Percentiles rank a stretch among this genome's conserved stretches.
phyloP scores from a whole-genome alignment of 148 eudicot genomes.

The Dysphania ambrosioides region DNA sequence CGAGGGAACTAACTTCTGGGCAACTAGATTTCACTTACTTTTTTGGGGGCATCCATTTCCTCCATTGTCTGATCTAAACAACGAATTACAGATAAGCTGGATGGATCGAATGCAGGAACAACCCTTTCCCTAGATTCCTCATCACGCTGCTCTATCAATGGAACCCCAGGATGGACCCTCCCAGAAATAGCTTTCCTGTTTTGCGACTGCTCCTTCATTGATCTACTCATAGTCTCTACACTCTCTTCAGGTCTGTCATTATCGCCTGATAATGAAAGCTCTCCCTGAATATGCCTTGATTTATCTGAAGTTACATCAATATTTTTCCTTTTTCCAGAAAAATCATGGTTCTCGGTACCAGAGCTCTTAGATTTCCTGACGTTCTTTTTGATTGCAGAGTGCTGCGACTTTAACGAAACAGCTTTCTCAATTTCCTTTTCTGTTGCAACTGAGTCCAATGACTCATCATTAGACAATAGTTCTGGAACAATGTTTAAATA shows the following conservation, averaged over 20 bases:
- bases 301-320: too few species aligned
- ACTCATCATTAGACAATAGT: not conserved
- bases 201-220: not conserved
- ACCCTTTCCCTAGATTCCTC: constrained; percentile 4
- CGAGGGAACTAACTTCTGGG: constrained; percentile 1
- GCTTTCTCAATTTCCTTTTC: constrained; percentile 13
- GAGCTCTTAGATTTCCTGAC: constrained; percentile 37
- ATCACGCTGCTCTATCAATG: not conserved
- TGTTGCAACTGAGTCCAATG: not conserved
- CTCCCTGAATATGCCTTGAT: too few species aligned
- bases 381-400: constrained; percentile 31
- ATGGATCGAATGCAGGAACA: constrained; percentile 12
- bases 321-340: too few species aligned
- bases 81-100: constrained; percentile 19
- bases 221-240: constrained; percentile 4
- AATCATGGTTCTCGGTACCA: constrained; percentile 20
- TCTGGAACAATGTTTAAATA: not conserved
- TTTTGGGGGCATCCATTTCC: constrained; percentile 22
- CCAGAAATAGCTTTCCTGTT: not conserved
- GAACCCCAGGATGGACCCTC: constrained; percentile 2
- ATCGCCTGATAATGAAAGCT: too few species aligned
- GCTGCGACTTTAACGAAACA: not conserved
- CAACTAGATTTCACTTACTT: constrained; percentile 18
- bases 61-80: constrained; percentile 18
- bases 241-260: constrained; percentile 8